phyloP scores from a whole-genome alignment of 2,329 filamentous ascomycete genomes.

The Aureobasidium sp. region DNA sequence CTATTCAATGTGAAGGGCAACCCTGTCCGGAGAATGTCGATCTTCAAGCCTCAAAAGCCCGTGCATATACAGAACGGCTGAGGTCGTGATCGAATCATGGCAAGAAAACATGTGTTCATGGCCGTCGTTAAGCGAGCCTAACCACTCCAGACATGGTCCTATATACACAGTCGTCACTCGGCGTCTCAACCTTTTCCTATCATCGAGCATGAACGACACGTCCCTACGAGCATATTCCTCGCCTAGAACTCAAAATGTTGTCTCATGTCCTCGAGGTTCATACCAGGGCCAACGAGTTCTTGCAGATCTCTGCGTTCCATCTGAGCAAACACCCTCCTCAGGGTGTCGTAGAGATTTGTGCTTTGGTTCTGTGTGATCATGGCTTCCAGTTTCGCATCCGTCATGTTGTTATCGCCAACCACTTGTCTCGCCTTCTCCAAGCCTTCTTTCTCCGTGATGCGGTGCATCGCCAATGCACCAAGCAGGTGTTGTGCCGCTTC shows the following conservation, averaged over 20 bases:
- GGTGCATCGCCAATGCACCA: slow-evolving; percentile 90
- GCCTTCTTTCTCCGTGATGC: slow-evolving; percentile 79
- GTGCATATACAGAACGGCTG: neutral
- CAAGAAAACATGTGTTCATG: no score
- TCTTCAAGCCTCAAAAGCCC: no score
- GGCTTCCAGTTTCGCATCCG: slow-evolving; percentile 68
- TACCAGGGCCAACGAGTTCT: slow-evolving; percentile 77
- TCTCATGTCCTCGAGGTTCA: slow-evolving; percentile 84
- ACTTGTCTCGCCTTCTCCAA: slow-evolving; percentile 76
- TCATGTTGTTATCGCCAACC: slow-evolving; percentile 41
- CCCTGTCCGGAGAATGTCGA: neutral
- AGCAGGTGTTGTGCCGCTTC: slow-evolving; percentile 91
- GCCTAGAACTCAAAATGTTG: slow-evolving; percentile 77
- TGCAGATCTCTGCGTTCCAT: slow-evolving; percentile 86
- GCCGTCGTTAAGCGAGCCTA: no score
- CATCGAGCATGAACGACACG: no score
- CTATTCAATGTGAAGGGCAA: neutral
- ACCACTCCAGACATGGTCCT: no score
- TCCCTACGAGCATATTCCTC: no score
- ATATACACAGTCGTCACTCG: neutral
- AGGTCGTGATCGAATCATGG: neutral
- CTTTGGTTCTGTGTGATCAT: slow-evolving; percentile 94
- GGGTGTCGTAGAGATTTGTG: slow-evolving; percentile 92
- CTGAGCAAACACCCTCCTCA: slow-evolving; percentile 89
- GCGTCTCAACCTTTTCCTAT: no score